Percentiles rank a stretch among this genome's conserved stretches.
Evolutionary conservation across 2,329 filamentous ascomycete genomes (phyloP).

Genomic region (Microcyclospora pomicola): DNA sequence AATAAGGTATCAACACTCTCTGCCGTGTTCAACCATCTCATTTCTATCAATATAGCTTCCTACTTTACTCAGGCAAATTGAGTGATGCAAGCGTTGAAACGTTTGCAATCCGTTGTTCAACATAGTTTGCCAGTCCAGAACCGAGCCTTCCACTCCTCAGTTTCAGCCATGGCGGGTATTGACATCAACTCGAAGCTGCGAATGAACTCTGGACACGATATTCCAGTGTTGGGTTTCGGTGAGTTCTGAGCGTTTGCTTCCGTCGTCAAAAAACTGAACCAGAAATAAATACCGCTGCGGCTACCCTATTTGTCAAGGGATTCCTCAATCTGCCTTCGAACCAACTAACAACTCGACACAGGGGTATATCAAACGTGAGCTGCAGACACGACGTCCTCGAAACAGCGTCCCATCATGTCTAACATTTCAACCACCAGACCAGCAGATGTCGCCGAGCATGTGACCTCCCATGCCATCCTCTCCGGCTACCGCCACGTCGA

Average conservation of each 20-base stretch:
- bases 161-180: constrained; percentile 28
- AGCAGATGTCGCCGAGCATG: constrained; percentile 41
- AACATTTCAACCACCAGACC: constrained; percentile 29
- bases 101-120: too few species aligned
- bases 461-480: constrained; percentile 43
- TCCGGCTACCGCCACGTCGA: constrained; percentile 48
- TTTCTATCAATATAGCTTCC: too few species aligned
- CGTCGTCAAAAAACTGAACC: neutral
- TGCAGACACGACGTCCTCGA: constrained; percentile 1
- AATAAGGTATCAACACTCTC: too few species aligned
- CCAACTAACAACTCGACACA: constrained; percentile 1
- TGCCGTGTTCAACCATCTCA: too few species aligned
- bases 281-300: too few species aligned
- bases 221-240: constrained; percentile 48
- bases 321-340: neutral
- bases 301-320: neutral
- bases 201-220: constrained; percentile 47
- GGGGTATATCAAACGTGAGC: constrained; percentile 24
- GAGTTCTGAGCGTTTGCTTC: constrained; percentile 13
- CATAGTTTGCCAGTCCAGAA: too few species aligned
- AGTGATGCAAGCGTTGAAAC: too few species aligned
- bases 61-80: too few species aligned
- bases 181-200: constrained; percentile 35
- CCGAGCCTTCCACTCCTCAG: constrained; percentile 8
- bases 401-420: neutral